Conservation (phyloP, 1,139 yeast species). For the Wickerhamiella infanticola region DNA sequence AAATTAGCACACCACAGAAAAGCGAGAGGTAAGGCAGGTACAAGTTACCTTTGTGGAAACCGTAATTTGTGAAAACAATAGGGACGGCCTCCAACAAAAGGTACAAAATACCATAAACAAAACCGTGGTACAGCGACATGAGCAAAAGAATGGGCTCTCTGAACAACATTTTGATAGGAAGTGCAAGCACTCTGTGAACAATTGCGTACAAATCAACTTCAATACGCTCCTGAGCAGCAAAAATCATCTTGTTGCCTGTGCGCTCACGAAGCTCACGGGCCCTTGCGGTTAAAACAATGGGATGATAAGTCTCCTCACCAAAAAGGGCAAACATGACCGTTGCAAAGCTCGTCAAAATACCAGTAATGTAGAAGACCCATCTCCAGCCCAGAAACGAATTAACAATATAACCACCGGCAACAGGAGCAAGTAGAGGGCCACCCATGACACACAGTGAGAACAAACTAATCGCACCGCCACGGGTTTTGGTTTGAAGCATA, state of each 20-base stretch:
- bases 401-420: constrained; percentile 49
- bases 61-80: constrained; percentile 31
- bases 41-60: constrained; percentile 23
- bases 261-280: constrained; percentile 45
- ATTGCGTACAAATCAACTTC: constrained; percentile 5
- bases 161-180: constrained; percentile 33
- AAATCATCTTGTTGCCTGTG: constrained; percentile 29
- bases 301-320: constrained; percentile 50
- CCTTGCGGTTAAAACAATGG: constrained; percentile 41
- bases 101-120: constrained; percentile 43
- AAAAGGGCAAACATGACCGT: constrained; percentile 29
- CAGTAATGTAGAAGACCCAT: constrained; percentile 56
- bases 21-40: constrained; percentile 38
- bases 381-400: constrained; percentile 53
- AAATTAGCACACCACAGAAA: constrained; percentile 31
- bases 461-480: constrained; percentile 55
- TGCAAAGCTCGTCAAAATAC: constrained; percentile 40
- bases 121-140: constrained; percentile 46
- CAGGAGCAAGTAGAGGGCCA: constrained; percentile 67
- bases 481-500: constrained; percentile 39
- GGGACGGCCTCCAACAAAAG: constrained; percentile 47
- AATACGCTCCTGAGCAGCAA: constrained; percentile 11
- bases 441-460: constrained; percentile 54
- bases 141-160: constrained; percentile 43
- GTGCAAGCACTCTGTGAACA: constrained; percentile 20